phyloP scores from a whole-genome alignment of 495 filamentous ascomycete species.

The Pyronema domesticum region DNA sequence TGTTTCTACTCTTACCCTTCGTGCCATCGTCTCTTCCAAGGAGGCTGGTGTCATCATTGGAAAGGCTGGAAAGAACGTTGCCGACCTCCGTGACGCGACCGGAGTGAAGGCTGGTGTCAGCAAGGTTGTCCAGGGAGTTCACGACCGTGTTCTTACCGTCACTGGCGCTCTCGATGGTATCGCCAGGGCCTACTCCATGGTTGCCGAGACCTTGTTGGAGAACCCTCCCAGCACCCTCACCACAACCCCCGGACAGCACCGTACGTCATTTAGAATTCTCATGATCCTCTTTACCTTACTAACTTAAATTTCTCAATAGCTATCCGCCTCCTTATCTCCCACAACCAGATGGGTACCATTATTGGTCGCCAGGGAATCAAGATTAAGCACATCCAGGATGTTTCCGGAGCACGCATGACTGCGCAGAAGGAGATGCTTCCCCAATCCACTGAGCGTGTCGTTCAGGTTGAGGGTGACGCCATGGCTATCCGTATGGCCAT shows the following conservation, averaged over 20 bases:
- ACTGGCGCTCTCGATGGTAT: slow-evolving; percentile 73
- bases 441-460: slow-evolving; percentile 95
- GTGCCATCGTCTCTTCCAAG: slow-evolving; percentile 95
- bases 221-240: slow-evolving; percentile 46
- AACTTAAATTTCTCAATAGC: slow-evolving; percentile 34
- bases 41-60: slow-evolving; percentile 97
- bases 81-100: slow-evolving; percentile 89
- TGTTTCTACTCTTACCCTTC: slow-evolving; percentile 71
- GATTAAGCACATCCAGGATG: slow-evolving; percentile 98
- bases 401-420: slow-evolving; percentile 93
- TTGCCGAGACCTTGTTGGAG: slow-evolving; percentile 76
- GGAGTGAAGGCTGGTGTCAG: slow-evolving; percentile 94
- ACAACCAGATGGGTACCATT: slow-evolving; percentile 99
- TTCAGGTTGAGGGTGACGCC: slow-evolving; percentile 84
- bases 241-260: slow-evolving; percentile 46
- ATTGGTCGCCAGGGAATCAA: slow-evolving; percentile 91
- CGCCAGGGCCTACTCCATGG: slow-evolving; percentile 79
- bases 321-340: slow-evolving; percentile 90
- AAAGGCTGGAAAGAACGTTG: slow-evolving; percentile 95
- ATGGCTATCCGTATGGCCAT: slow-evolving; percentile 87
- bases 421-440: slow-evolving; percentile 99
- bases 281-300: neutral
- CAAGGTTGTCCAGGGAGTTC: slow-evolving; percentile 93
- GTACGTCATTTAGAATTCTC: slow-evolving; percentile 38
- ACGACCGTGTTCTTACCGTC: slow-evolving; percentile 90